Evolutionary conservation across 805 yeast genomes (phyloP), one percentile per base, ranked within the genome.

Genomic region (Candida endomychidarum): DNA sequence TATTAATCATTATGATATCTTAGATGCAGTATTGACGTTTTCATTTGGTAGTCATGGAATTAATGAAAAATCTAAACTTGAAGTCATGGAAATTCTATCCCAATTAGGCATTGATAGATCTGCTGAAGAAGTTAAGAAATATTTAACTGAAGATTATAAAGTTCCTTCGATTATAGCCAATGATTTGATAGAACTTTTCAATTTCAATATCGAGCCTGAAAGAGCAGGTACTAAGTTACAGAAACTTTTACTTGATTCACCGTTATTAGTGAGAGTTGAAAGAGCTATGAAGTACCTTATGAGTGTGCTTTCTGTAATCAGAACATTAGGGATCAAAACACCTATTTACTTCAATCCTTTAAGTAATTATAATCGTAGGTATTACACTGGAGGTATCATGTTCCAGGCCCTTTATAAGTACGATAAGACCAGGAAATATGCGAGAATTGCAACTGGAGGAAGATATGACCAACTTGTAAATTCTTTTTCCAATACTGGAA

Each of bases 361-460:
- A 59, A 78, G 89, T 52, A 87, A 88, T 48, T 87, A 86, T 61
- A 88, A 88, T 50, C 77, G 83, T 22, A 75, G 81, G 8, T 91
- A 88, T 56, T 93, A 90, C 56, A 68, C 73, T 26, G 80, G 81
- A 12, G 95, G 95, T 0, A 64, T 90, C 2, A 88, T 93, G 95
- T 93, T 91, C 57, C 95, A 88, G 50, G 87, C 86, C 0, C 76
- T 88, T 1, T 76, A 80, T 47, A 84, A 86, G 40, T 82, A 80
- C 3, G 80, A 72, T 51, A 73, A 52, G 46, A 71, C 54, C 46
- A 57, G 57, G 52, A 66, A 67, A 5, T 70, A 83, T 22, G 47
- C 66, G 0, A 47, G 72, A 28, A 67, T 93, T 28, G 93, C 93
- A 11, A 91, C 93, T 0, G 99, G 99, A 32, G 99, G 99, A 2